A percentile compares a stretch with the other conserved stretches of the same genome.
phyloP scores from a whole-genome alignment of 163 green algal genomes.

The Chlamydomonas reinhardtii region DNA sequence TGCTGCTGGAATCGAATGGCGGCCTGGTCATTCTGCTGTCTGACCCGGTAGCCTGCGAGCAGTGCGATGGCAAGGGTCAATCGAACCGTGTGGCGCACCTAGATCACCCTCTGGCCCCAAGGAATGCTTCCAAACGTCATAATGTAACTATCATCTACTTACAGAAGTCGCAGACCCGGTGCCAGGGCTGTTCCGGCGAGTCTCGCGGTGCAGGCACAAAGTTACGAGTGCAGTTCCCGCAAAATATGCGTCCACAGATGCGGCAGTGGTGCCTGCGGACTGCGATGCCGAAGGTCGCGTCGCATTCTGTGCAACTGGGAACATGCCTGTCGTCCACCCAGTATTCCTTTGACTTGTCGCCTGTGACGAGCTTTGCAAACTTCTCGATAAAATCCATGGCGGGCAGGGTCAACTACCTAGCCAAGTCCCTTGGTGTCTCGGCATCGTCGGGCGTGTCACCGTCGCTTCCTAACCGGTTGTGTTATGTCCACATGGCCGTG shows the following conservation, averaged over 20 bases:
- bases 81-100: not conserved
- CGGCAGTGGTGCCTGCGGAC: slow-evolving; percentile 79
- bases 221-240: slow-evolving; percentile 71
- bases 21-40: slow-evolving; percentile 48
- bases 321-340: slow-evolving; percentile 54
- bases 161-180: slow-evolving; percentile 76
- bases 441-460: no score
- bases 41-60: slow-evolving; percentile 58
- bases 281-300: slow-evolving; percentile 65
- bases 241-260: slow-evolving; percentile 82
- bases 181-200: slow-evolving; percentile 47
- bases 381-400: slow-evolving; percentile 44
- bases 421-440: not conserved
- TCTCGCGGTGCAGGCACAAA: slow-evolving; percentile 51
- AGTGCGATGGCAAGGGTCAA: not conserved
- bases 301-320: slow-evolving; percentile 67
- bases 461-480: not conserved
- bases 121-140: not conserved
- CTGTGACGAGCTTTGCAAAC: slow-evolving; percentile 25
- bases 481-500: not conserved
- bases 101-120: not conserved
- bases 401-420: not conserved
- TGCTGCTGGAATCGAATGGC: not conserved
- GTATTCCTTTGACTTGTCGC: slow-evolving; percentile 47
- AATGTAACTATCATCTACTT: not conserved